phyloP scores from a whole-genome alignment of 2,329 filamentous ascomycete species.

The Colletotrichum camelliae region DNA sequence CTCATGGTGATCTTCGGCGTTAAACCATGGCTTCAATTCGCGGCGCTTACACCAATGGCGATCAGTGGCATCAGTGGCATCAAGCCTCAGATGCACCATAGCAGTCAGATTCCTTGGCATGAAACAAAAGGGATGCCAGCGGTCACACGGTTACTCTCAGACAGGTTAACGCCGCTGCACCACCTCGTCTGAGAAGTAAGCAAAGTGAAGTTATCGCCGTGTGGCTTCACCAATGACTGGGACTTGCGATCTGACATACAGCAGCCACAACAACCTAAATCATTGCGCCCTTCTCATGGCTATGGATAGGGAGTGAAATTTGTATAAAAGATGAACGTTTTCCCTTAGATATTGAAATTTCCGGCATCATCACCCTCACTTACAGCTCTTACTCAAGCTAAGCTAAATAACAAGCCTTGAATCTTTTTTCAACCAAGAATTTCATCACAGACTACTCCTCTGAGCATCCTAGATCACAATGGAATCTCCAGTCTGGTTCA shows the following conservation, averaged over 20 bases:
- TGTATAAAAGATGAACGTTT: not conserved
- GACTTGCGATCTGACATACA: not conserved
- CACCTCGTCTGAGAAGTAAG: not conserved
- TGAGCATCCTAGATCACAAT: not conserved
- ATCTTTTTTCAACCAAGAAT: too few relatives aligned
- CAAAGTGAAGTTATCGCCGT: not conserved
- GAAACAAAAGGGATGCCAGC: not conserved
- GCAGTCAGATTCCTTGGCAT: not conserved
- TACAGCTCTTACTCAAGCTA: not conserved
- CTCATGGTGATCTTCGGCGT: not conserved
- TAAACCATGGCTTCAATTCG: not conserved
- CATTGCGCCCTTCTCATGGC: not conserved
- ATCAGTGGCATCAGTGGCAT: not conserved
- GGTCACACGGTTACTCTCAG: not conserved
- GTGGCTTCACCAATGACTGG: not conserved
- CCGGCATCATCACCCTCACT: not conserved
- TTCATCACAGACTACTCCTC: not conserved
- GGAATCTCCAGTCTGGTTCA: conserved; percentile 52
- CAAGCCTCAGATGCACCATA: not conserved
- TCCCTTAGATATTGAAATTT: not conserved
- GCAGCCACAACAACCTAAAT: not conserved
- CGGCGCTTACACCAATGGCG: not conserved
- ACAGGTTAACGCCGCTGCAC: not conserved
- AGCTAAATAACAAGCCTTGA: not conserved
- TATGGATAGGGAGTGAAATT: not conserved